Evolutionary conservation across 1,284 basidiomycete genomes (phyloP).

Genomic region (Ganoderma boninense): DNA sequence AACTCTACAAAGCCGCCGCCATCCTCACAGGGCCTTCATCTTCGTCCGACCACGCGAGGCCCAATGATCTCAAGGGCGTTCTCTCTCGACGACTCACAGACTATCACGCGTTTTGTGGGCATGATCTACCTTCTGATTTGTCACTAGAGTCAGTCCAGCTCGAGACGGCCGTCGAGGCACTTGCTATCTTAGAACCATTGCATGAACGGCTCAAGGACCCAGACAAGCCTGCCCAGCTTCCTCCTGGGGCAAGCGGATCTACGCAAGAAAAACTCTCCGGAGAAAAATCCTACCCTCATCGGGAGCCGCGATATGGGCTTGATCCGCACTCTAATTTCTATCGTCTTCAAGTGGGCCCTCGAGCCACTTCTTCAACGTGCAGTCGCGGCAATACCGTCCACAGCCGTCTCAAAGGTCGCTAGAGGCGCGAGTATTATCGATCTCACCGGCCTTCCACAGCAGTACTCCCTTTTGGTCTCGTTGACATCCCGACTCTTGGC

Average conservation of each 20-base stretch:
- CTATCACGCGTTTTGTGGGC: slow-evolving; percentile 6
- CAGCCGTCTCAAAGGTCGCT: slow-evolving; percentile 27
- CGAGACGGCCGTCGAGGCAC: slow-evolving; percentile 63
- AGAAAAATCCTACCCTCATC: slow-evolving; percentile 39
- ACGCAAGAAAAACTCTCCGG: background rate
- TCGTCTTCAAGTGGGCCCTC: slow-evolving; percentile 76
- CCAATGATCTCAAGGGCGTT: slow-evolving; percentile 22
- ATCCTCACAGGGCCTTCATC: slow-evolving; percentile 22
- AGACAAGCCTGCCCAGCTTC: background rate
- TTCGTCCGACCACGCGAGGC: slow-evolving; percentile 14
- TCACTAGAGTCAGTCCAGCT: slow-evolving; percentile 56
- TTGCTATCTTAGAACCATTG: slow-evolving; percentile 59
- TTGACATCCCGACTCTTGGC: slow-evolving; percentile 53
- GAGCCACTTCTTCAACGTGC: slow-evolving; percentile 59
- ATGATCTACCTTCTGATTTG: slow-evolving; percentile 14
- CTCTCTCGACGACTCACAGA: slow-evolving; percentile 18
- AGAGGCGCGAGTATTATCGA: slow-evolving; percentile 50
- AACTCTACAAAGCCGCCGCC: slow-evolving; percentile 20
- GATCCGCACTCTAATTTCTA: slow-evolving; percentile 68
- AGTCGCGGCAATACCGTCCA: slow-evolving; percentile 50
- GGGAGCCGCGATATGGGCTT: slow-evolving; percentile 72
- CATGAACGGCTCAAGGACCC: slow-evolving; percentile 52
- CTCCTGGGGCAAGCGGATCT: background rate
- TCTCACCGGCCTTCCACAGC: slow-evolving; percentile 49
- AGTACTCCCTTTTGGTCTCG: slow-evolving; percentile 52